Evolutionary conservation across 306 rosid species (phyloP), one percentile per base, ranked within the genome.

Genomic region (Vachellia pachyceras): DNA sequence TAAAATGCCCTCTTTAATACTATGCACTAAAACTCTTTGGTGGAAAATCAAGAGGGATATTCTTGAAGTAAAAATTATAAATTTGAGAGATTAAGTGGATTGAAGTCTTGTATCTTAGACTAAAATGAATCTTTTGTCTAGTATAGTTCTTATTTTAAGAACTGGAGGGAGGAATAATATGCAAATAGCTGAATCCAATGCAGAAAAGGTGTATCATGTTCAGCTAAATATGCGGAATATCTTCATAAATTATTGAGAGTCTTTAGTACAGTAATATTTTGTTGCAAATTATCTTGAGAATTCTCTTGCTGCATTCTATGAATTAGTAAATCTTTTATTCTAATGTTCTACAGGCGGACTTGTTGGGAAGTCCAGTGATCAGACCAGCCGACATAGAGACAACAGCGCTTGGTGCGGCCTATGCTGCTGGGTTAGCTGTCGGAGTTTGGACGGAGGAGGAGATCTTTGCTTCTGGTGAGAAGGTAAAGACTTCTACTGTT

Each of bases 331-430:
- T 13, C 18, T 70, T 72, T 71, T 65, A 17, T 42, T 68, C 47
- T 79, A 39, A 60, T 79, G 65, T 71, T 81, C 1, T 57, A 50
- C 78, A 95, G 99, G 98, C 98, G 0, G 97, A 95, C 85, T 79
- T 95, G 90, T 64, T 86, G 79, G 98, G 94, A 77, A 78, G 69
- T 72, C 79, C 94, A 0, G 98, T 95, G 82, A 73, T 91, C 78
- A 89, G 99, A 84, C 99, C 99, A 7, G 86, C 88, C 10, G 98
- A 95, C 86, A 88, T 83, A 10, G 99, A 95, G 87, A 95, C 99
- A 18, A 95, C 99, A 13, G 99, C 99, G 1, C 96, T 90, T 4
- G 99, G 99, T 36, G 99, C 99, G 37, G 99, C 98, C 20, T 95
- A 86, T 82, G 99, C 99, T 64, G 99, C 99, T 37, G 99, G 99